Conservation (phyloP, 2,329 filamentous ascomycete species). For the Stagonosporopsis cucurbitacearum region DNA sequence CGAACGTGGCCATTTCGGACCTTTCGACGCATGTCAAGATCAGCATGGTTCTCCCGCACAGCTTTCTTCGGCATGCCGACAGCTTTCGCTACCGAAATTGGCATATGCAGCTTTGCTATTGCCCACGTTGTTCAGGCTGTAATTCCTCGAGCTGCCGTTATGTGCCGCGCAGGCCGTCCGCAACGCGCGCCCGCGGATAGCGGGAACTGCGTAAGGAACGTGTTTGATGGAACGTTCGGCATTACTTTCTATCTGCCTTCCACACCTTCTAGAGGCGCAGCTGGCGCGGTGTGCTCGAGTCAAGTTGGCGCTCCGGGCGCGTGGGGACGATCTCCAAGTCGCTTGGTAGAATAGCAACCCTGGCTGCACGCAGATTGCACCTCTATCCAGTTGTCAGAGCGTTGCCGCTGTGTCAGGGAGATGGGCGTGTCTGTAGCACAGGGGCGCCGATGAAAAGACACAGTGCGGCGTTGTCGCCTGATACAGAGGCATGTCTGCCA, state of each 20-base stretch:
- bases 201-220: conserved; percentile 5
- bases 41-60: conserved; percentile 30
- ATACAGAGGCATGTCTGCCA: conserved; percentile 23
- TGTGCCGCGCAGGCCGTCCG: background rate
- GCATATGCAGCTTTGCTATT: conserved; percentile 25
- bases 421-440: conserved; percentile 28
- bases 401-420: conserved; percentile 22
- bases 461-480: conserved; percentile 22
- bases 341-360: conserved; percentile 27
- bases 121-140: conserved; percentile 23
- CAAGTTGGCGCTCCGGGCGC: conserved; percentile 16
- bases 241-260: conserved; percentile 17
- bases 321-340: conserved; percentile 19
- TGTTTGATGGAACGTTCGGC: conserved; percentile 11
- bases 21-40: conserved; percentile 30
- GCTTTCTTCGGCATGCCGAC: conserved; percentile 20
- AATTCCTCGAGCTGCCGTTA: background rate
- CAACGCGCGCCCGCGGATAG: conserved; percentile 2
- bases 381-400: conserved; percentile 23
- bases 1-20: conserved; percentile 18
- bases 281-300: conserved; percentile 13
- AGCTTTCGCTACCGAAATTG: conserved; percentile 37
- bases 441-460: conserved; percentile 28
- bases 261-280: conserved; percentile 19
- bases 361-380: conserved; percentile 22